Percentiles rank a stretch among this genome's conserved stretches.
phyloP scores from a whole-genome alignment of 2,329 filamentous ascomycete genomes.

The Pseudogymnoascus sp. region DNA sequence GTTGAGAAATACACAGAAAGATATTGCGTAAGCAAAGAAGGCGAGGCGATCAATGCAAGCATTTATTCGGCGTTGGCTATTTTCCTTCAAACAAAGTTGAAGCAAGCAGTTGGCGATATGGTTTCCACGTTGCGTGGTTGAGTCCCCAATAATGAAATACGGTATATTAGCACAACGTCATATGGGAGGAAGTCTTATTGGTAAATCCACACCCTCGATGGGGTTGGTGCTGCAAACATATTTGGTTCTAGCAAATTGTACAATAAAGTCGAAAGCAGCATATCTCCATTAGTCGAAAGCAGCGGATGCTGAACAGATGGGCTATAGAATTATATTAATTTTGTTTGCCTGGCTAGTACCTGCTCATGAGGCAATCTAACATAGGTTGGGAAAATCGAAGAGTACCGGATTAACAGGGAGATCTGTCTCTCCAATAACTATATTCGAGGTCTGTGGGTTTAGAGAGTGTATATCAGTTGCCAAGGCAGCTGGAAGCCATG shows the following conservation, averaged over 20 bases:
- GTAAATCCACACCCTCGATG: neutral
- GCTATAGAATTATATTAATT: slow-evolving; percentile 51
- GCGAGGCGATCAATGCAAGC: neutral
- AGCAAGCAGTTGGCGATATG: neutral
- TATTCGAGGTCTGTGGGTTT: slow-evolving; percentile 14
- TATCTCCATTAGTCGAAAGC: slow-evolving; percentile 44
- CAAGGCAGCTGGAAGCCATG: slow-evolving; percentile 11
- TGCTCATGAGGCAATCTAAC: slow-evolving; percentile 35
- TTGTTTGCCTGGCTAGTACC: slow-evolving; percentile 42
- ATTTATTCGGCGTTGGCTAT: neutral
- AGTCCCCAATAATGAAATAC: neutral
- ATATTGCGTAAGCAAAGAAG: neutral
- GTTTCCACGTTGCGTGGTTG: neutral
- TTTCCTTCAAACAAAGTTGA: slow-evolving; percentile 7
- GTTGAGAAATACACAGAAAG: neutral
- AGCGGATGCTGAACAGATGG: slow-evolving; percentile 44
- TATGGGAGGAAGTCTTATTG: neutral
- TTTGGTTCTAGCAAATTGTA: neutral
- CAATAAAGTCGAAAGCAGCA: slow-evolving; percentile 49
- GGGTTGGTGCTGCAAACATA: neutral
- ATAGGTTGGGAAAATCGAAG: slow-evolving; percentile 32
- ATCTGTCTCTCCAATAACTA: neutral
- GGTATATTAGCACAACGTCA: neutral
- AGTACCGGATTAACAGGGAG: slow-evolving; percentile 27
- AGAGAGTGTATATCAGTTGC: slow-evolving; percentile 12